Base-by-base conservation (phyloP, 306 rosid species). In the Abrus precatorius region DNA sequence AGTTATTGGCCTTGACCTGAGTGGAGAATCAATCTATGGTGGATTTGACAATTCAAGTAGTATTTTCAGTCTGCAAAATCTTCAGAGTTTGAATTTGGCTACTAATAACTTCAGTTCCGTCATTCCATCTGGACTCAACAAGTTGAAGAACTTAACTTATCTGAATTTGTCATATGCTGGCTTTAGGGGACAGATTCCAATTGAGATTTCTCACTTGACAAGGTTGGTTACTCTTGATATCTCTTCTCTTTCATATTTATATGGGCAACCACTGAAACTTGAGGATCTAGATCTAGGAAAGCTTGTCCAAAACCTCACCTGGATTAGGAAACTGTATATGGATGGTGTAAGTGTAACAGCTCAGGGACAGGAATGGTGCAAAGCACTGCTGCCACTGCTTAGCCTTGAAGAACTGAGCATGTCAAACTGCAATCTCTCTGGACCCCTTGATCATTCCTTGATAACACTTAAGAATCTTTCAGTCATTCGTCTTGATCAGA, bases 361-460 rank as follows among this genome's bases (percentile, higher is more conserved):
- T 1, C 13, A 1, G n/a, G 90, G 89, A 30, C 20, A 73, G 1
- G 72, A 84, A n/a, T 90, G 97, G 97, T 5, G 91, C 38, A 40
- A 60, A 9, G 81, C 83, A 5, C 14, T 88, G 44, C 70, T 78
- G 32, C 56, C 2, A 1, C 6, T 86, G 14, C 66, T n/a, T 41
- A 57, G 47, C 13, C 74, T 86, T 1, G 60, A 64, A 14, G 87
- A 78, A n/a, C 38, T 86, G 71, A 86, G 88, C 67, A 74, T 88
- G 85, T 36, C 77, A n/a, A 0, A 3, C 32, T 84, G 88, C 80
- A 10, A 33, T 55, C 88, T 88, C 14, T 78, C 76, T 0, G 86
- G 88, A 41, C 85, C 89, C 30, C 61, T 89, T 49, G 54, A 80
- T 80, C 1, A 65, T 66, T 82, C 83, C 8, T 45, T 82, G 1